Evolutionary conservation across 164 flowering plant genomes (phyloP), one percentile per base, ranked within the genome.

Genomic region (Umbellularia californica): DNA sequence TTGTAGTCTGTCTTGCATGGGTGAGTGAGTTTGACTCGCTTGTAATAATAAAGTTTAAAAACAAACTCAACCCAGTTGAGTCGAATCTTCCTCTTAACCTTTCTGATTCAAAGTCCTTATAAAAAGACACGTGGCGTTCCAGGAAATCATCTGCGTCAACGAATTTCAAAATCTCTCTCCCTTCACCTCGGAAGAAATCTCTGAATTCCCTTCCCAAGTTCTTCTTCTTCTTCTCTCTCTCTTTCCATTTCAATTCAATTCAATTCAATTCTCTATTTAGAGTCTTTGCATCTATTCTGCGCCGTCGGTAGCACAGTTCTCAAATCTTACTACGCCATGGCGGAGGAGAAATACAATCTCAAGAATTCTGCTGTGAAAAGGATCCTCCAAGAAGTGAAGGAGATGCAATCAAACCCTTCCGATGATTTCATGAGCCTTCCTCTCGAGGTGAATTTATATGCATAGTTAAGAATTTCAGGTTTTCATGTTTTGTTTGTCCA

Each of bases 371-470:
- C 93, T 50, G 99, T 95, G 85, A 93, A 95, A 91, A 80, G 98
- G 86, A 95, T 95, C 55, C 83, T 95, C 41, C 98, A 93, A 85
- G 99, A 95, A 83, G 89, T 92, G 63, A 95, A 92, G 75, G 99
- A 95, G 90, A 90, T 93, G 99, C 97, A 95, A 77, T 82, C 90
- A 0, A 93, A 92, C 74, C 98, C 97, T 24, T 92, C 96, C 35
- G 93, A 90, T 75, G 99, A 95, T 85, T 95, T 92, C 90, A 90
- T 86, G 89, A 90, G 95, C 84, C 92, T 92, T 41, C 99, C 99
- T 73, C 96, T 95, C 64, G 97, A 93, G 97, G 98, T 95, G 0
- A 30, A 30, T 30, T 30, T 30, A 13, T 52, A 52, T 52, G 58
- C 58, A 52, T 52, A 30, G 4, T 30, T 30, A 5, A 30, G 35